Evolutionary conservation across 1,139 yeast genomes (phyloP).

Genomic region (Candida dubliniensis): DNA sequence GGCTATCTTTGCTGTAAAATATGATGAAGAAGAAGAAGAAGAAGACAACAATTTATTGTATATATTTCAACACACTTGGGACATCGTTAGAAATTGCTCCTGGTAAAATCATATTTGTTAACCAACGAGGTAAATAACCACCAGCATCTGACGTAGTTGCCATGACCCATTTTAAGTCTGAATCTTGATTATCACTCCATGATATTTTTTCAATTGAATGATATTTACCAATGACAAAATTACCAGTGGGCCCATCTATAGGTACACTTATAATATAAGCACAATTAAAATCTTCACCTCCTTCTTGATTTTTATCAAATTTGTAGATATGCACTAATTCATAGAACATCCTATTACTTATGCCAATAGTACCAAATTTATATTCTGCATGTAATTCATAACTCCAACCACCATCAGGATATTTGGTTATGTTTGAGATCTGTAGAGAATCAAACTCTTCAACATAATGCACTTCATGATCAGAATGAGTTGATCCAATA

Average conservation of each 20-base stretch:
- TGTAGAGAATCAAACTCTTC: constrained; percentile 27
- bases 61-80: constrained; percentile 43
- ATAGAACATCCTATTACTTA: constrained; percentile 54
- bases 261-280: constrained; percentile 57
- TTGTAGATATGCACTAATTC: constrained; percentile 53
- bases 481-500: constrained; percentile 30
- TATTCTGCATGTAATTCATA: constrained; percentile 40
- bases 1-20: too few species aligned
- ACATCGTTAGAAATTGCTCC: constrained; percentile 67
- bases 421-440: constrained; percentile 8
- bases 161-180: constrained; percentile 59
- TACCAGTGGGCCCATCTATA: constrained; percentile 26
- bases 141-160: constrained; percentile 64
- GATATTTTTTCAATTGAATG: constrained; percentile 59
- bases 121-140: constrained; percentile 64
- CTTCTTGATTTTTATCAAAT: constrained; percentile 13
- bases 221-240: constrained; percentile 45
- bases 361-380: constrained; percentile 46
- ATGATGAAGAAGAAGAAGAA: too few species aligned
- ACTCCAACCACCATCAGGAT: constrained; percentile 13
- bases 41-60: neutral
- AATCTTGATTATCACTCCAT: constrained; percentile 27
- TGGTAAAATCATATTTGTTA: constrained; percentile 56
- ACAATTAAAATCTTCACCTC: too few species aligned
- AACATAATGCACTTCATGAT: constrained; percentile 35